Percentiles rank a stretch among this genome's conserved stretches.
phyloP scores from a whole-genome alignment of 495 filamentous ascomycete genomes.

The Parmelia sp. region DNA sequence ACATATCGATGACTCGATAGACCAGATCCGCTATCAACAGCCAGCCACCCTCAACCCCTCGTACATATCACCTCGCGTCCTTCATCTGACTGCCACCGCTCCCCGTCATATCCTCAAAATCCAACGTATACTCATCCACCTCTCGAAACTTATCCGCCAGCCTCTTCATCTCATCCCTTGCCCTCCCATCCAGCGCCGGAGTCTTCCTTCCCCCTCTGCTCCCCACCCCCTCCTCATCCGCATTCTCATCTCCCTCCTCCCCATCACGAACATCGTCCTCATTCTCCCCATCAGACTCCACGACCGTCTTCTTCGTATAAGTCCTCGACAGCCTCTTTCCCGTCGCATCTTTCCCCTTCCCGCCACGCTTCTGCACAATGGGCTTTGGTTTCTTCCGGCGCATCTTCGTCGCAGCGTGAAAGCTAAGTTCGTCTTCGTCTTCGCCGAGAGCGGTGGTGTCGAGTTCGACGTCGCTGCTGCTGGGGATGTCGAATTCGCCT shows the following conservation, averaged over 20 bases:
- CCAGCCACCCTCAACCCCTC: background rate
- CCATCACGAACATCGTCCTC: background rate
- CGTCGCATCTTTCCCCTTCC: slow-evolving; percentile 11
- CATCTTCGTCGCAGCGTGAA: slow-evolving; percentile 16
- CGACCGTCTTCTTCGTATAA: slow-evolving; percentile 19
- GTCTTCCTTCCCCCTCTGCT: background rate
- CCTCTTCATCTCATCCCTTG: slow-evolving; percentile 25
- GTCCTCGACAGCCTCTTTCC: slow-evolving; percentile 17
- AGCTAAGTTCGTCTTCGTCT: slow-evolving; percentile 27
- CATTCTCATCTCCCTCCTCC: slow-evolving; percentile 6
- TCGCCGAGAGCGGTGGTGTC: slow-evolving; percentile 19
- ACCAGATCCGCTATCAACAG: background rate
- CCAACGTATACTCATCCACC: slow-evolving; percentile 56
- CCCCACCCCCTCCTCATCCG: background rate
- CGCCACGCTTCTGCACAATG: background rate
- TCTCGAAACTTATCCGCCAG: slow-evolving; percentile 47
- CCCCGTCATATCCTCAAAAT: slow-evolving; percentile 51
- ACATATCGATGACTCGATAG: background rate
- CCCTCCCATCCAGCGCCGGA: slow-evolving; percentile 8
- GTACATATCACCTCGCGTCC: slow-evolving; percentile 29
- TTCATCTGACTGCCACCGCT: slow-evolving; percentile 31
- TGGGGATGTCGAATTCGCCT: slow-evolving; percentile 23
- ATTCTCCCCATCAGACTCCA: slow-evolving; percentile 10
- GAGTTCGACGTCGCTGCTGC: slow-evolving; percentile 26
- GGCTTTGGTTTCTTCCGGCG: slow-evolving; percentile 14